phyloP scores from a whole-genome alignment of 2,329 filamentous ascomycete genomes.

The Bipolaris gigantea region DNA sequence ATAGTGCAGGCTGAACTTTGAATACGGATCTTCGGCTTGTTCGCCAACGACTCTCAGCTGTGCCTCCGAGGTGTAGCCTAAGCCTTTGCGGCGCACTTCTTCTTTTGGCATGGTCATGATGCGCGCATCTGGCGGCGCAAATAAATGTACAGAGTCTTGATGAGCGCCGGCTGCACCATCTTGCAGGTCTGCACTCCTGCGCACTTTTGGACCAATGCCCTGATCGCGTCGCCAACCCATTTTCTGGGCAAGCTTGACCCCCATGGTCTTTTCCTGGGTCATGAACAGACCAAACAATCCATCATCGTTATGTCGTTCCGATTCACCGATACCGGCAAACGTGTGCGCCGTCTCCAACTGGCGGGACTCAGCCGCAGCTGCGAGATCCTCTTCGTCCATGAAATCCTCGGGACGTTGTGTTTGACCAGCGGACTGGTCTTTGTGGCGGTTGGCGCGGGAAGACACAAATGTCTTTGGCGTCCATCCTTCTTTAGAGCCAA shows the following conservation, averaged over 20 bases:
- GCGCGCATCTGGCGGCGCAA: constrained; percentile 78
- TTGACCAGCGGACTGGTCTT: constrained; percentile 59
- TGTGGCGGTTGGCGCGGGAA: constrained; percentile 76
- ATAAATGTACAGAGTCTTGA: constrained; percentile 62
- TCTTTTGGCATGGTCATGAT: constrained; percentile 70
- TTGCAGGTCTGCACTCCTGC: constrained; percentile 70
- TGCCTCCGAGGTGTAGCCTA: constrained; percentile 66
- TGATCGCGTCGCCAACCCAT: constrained; percentile 98
- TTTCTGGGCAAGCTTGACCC: constrained; percentile 77
- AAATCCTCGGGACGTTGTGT: constrained; percentile 80
- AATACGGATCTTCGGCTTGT: constrained; percentile 17
- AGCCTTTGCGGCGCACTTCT: constrained; percentile 65
- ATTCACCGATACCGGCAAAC: constrained; percentile 76
- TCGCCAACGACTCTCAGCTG: constrained; percentile 50
- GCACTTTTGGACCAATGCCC: constrained; percentile 85
- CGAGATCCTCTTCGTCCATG: constrained; percentile 97
- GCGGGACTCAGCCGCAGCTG: constrained; percentile 78
- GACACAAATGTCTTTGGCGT: constrained; percentile 89
- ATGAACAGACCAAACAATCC: constrained; percentile 73
- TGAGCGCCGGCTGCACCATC: constrained; percentile 47
- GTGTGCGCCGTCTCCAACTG: constrained; percentile 71
- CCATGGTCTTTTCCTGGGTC: constrained; percentile 78
- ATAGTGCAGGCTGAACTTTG: constrained; percentile 27
- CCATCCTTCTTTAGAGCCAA: constrained; percentile 98
- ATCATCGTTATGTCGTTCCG: constrained; percentile 55